Conservation (phyloP, 2,329 filamentous ascomycete genomes). For the Verruconis gallopava region DNA sequence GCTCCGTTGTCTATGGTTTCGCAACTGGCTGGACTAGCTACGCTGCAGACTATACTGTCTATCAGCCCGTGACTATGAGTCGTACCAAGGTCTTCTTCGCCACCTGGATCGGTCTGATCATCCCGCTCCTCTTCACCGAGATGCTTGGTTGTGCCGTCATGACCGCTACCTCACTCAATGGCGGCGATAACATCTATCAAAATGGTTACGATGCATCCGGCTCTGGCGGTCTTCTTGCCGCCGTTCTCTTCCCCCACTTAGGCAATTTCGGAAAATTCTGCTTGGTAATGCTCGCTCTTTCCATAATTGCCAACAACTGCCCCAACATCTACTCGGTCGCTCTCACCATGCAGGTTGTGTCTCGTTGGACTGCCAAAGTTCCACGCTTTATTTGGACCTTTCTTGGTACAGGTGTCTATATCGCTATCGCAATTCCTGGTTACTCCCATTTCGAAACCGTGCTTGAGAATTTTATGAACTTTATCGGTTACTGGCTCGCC, state of each 20-base stretch:
- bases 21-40: slow-evolving; percentile 62
- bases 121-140: slow-evolving; percentile 61
- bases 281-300: slow-evolving; percentile 50
- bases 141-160: slow-evolving; percentile 59
- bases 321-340: slow-evolving; percentile 56
- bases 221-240: slow-evolving; percentile 54
- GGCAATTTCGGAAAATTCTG: slow-evolving; percentile 63
- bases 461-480: slow-evolving; percentile 56
- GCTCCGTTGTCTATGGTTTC: slow-evolving; percentile 54
- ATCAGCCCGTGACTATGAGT: slow-evolving; percentile 52
- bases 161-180: slow-evolving; percentile 46
- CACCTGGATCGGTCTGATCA: slow-evolving; percentile 55
- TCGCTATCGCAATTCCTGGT: slow-evolving; percentile 57
- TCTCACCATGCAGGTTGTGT: slow-evolving; percentile 53
- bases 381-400: slow-evolving; percentile 57
- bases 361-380: slow-evolving; percentile 41
- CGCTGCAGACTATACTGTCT: slow-evolving; percentile 69
- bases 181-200: slow-evolving; percentile 40
- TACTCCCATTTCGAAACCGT: slow-evolving; percentile 52
- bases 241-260: slow-evolving; percentile 49
- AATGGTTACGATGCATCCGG: slow-evolving; percentile 42
- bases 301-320: slow-evolving; percentile 58
- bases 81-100: slow-evolving; percentile 52
- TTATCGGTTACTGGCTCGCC: slow-evolving; percentile 55
- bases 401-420: slow-evolving; percentile 48